Evolutionary conservation across 2,329 filamentous ascomycete genomes (phyloP).

Genomic region (Scopulariopsis brevicaulis): DNA sequence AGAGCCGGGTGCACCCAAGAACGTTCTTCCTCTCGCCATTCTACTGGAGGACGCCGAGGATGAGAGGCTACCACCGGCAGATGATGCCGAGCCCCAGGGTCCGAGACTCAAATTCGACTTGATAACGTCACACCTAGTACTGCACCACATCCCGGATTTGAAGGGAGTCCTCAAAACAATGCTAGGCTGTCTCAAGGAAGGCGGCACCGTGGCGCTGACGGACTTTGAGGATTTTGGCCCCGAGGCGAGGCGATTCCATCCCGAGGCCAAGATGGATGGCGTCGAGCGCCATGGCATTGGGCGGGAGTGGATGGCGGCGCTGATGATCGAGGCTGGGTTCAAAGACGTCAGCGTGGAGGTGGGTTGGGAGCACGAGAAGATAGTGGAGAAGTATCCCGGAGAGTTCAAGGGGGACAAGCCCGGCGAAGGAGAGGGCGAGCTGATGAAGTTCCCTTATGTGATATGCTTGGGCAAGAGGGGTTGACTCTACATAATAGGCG

Average conservation of each 20-base stretch:
- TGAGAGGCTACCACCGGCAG: constrained; percentile 21
- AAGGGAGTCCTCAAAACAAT: constrained; percentile 29
- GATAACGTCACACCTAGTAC: constrained; percentile 37
- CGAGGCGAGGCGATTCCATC: constrained; percentile 38
- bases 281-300: constrained; percentile 42
- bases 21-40: constrained; percentile 32
- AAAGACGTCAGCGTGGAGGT: constrained; percentile 32
- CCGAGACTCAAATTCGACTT: constrained; percentile 33
- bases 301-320: constrained; percentile 19
- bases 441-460: constrained; percentile 25
- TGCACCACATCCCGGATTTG: constrained; percentile 42
- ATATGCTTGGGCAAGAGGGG: constrained; percentile 21
- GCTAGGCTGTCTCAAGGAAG: constrained; percentile 30
- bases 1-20: constrained; percentile 16
- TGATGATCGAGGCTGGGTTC: constrained; percentile 22
- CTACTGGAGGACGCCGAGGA: constrained; percentile 38
- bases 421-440: constrained; percentile 11
- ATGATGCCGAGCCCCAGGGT: constrained; percentile 14
- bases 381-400: constrained; percentile 32
- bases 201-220: constrained; percentile 38
- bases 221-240: constrained; percentile 47
- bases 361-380: constrained; percentile 37
- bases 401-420: constrained; percentile 23
- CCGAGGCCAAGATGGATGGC: constrained; percentile 35
- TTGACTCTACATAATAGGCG: no score